Evolutionary conservation across 2,329 filamentous ascomycete genomes (phyloP), one percentile per base, ranked within the genome.

Genomic region (Graphium sp.): DNA sequence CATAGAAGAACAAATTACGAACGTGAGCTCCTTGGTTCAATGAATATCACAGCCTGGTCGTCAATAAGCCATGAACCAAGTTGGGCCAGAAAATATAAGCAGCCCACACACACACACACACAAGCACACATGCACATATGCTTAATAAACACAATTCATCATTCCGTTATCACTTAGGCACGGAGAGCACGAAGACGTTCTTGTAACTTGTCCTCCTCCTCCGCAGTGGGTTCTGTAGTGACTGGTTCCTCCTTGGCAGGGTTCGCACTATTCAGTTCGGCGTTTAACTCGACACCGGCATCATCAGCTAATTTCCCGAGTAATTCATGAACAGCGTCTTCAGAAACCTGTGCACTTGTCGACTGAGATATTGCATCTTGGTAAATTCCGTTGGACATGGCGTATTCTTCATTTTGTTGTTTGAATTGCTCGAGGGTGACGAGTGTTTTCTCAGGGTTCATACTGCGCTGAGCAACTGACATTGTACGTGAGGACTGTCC

Each of bases 301-400:
- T 91, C 83, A 49, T 92, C 84, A 36, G 83, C 83, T 24, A 89
- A 70, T 54, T 91, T 79, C 37, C 71, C 76, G 53, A 92, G 77
- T 36, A 92, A 56, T 39, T 82, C 74, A 49, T 92, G 83, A 2
- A 92, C 82, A 39, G 85, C 82, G 40, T 91, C 83, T 47, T 92
- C 53, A 58, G 80, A 55, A 56, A 85, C 49, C 60, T 80, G 47
- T 58, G 76, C 43, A 52, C 80, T 49, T 2, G 83, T 91, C 21
- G 77, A 78, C 35, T 78, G 75, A 14, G 69, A 73, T 36, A 85
- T 87, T 34, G 82, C 80, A 45, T 85, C 83, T 51, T 87, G 81
- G 53, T 89, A 89, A 53, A 85, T 83, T 39, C 74, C 65, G 49
- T 69, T 71, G 46, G 58, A 63, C 55, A 73, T 66, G 48, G 65